Percentiles rank a stretch among this genome's conserved stretches.
Conservation (phyloP, 768 basidiomycete genomes). For the Agrocybe chaxingu region DNA sequence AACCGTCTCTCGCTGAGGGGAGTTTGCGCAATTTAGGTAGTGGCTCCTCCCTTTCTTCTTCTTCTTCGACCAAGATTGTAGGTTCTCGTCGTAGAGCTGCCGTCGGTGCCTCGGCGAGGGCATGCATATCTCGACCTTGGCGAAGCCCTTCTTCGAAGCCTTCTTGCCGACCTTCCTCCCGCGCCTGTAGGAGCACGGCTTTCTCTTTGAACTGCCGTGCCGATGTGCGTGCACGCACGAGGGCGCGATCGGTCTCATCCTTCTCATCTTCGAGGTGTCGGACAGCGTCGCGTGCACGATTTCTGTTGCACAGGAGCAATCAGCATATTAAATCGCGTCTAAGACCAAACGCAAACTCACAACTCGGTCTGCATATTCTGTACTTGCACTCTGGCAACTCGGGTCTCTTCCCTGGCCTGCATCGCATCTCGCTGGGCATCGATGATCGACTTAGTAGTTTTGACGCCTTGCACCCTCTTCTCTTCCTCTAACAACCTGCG, state of each 20-base stretch:
- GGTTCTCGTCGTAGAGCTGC: slow-evolving; percentile 5
- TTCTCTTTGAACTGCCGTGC: slow-evolving; percentile 58
- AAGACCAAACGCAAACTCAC: slow-evolving; percentile 15
- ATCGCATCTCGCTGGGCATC: slow-evolving; percentile 24
- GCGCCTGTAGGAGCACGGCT: slow-evolving; percentile 44
- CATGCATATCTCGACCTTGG: slow-evolving; percentile 36
- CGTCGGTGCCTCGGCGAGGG: slow-evolving; percentile 8
- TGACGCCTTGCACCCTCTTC: slow-evolving; percentile 19
- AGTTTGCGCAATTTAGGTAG: not conserved
- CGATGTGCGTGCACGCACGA: slow-evolving; percentile 40
- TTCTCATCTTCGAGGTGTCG: slow-evolving; percentile 27
- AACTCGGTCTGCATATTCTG: slow-evolving; percentile 24
- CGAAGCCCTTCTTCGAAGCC: slow-evolving; percentile 46
- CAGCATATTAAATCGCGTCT: not conserved
- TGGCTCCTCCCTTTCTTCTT: not conserved
- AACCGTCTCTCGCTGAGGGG: not conserved
- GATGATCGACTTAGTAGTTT: slow-evolving; percentile 23
- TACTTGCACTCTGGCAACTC: slow-evolving; percentile 21
- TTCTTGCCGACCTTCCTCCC: slow-evolving; percentile 49
- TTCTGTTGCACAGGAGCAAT: slow-evolving; percentile 11
- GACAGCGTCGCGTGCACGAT: slow-evolving; percentile 21
- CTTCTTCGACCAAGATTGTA: not conserved
- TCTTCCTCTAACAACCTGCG: slow-evolving; percentile 19
- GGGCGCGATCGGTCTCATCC: slow-evolving; percentile 28
- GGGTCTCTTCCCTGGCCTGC: slow-evolving; percentile 23